phyloP scores from a whole-genome alignment of 108 stramenopile genomes.

The Nannochloropsis granulata region DNA sequence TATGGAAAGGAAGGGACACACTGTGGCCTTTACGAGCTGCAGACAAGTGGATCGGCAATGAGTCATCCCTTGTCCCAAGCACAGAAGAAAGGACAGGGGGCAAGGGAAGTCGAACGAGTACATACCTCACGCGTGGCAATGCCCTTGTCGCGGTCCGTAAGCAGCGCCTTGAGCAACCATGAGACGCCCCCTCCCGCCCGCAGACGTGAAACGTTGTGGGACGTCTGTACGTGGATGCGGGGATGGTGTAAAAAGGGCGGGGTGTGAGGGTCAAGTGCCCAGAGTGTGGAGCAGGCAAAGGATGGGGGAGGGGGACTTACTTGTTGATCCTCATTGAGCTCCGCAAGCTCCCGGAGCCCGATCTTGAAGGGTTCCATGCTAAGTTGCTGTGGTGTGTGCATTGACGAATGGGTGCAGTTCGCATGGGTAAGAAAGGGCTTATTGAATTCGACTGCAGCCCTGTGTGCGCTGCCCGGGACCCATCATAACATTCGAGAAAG shows the following conservation, averaged over 20 bases:
- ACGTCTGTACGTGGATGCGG: neutral
- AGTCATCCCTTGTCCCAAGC: too few species aligned
- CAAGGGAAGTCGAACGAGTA: neutral
- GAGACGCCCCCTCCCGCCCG: neutral
- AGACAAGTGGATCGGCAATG: too few species aligned
- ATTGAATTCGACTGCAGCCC: too few species aligned
- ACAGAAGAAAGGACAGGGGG: neutral
- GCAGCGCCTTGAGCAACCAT: neutral
- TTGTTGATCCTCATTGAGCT: neutral
- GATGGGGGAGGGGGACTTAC: neutral
- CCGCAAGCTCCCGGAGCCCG: neutral
- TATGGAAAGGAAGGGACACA: too few species aligned
- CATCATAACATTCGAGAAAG: too few species aligned
- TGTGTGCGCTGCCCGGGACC: too few species aligned
- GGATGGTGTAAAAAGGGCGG: neutral
- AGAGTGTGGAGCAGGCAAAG: too few species aligned
- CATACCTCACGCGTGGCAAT: neutral
- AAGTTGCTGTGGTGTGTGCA: neutral
- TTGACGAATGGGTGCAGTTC: too few species aligned
- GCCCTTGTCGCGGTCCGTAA: neutral
- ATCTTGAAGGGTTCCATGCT: neutral
- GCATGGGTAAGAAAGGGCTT: too few species aligned
- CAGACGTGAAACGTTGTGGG: neutral
- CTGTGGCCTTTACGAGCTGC: too few species aligned
- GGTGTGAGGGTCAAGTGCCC: too few species aligned